These are phyloP conservation scores for Triangularia setosa DNA, from an alignment of 2,329 filamentous ascomycete genomes.

Conservation along the genomic window DNA sequence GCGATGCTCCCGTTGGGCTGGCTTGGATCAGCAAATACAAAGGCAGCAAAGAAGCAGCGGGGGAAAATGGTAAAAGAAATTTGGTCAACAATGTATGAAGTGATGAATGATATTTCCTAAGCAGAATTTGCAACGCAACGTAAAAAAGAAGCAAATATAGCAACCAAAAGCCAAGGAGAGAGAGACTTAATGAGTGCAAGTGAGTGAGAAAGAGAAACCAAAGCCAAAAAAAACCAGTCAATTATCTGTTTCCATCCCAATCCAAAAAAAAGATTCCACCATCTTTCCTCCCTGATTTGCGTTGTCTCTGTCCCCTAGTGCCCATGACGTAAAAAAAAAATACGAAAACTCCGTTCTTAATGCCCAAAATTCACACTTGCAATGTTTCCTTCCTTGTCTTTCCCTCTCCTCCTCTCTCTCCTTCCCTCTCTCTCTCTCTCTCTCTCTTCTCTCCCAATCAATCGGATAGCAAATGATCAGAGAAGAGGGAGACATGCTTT, in stretches of 20 bases:
- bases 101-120: background rate
- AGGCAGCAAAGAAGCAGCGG: background rate
- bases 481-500: background rate
- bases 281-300: background rate
- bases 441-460: background rate
- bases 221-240: background rate
- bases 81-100: background rate
- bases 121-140: background rate
- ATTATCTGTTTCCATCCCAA: constrained; percentile 3
- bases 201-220: background rate
- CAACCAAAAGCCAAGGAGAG: background rate
- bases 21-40: background rate
- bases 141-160: background rate
- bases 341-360: background rate
- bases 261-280: background rate
- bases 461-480: background rate
- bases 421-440: background rate
- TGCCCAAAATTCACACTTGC: background rate
- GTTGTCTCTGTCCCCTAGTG: background rate
- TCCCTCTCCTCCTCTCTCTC: background rate
- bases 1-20: too few species aligned
- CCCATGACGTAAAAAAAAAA: background rate
- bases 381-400: background rate
- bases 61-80: background rate
- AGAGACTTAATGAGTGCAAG: background rate